A percentile compares a stretch with the other conserved stretches of the same genome.
Evolutionary conservation across 495 filamentous ascomycete genomes (phyloP).

Genomic region (Pyrenula massariospora): DNA sequence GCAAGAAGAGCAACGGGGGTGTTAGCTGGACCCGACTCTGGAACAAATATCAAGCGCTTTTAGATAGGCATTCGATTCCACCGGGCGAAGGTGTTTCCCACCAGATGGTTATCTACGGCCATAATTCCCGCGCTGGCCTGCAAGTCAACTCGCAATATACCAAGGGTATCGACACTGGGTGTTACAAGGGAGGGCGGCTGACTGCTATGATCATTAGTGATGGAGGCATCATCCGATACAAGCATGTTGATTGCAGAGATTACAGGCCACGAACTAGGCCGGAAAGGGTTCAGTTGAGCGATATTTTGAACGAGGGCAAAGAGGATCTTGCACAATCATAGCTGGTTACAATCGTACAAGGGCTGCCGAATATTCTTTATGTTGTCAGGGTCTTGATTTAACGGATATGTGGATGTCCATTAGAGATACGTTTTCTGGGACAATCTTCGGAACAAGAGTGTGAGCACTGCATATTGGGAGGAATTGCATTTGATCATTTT

Average conservation of each 20-base stretch:
- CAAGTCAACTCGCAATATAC: constrained; percentile 52
- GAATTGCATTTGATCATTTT: no score
- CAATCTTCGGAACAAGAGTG: no score
- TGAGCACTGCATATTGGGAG: no score
- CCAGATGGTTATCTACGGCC: constrained; percentile 68
- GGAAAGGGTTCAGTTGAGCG: background rate
- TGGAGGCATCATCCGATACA: constrained; percentile 23
- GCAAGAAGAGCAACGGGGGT: constrained; percentile 35
- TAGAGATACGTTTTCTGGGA: no score
- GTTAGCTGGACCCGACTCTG: constrained; percentile 57
- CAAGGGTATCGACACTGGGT: constrained; percentile 77
- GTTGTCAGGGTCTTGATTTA: no score
- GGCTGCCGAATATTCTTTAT: no score
- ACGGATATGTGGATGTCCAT: no score
- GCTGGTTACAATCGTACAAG: no score
- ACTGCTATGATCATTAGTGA: constrained; percentile 65
- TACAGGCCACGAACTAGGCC: constrained; percentile 5
- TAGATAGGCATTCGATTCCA: constrained; percentile 7
- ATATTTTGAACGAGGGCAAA: constrained; percentile 1
- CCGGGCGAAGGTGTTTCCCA: constrained; percentile 13
- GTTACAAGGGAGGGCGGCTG: constrained; percentile 59
- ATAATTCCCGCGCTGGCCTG: constrained; percentile 65
- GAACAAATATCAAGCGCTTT: constrained; percentile 41
- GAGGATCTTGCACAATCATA: no score
- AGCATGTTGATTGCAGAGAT: constrained; percentile 24